These are phyloP conservation scores for Blastobotrys chiropterorum DNA, from an alignment of 805 yeast genomes.

Conservation along the genomic window DNA sequence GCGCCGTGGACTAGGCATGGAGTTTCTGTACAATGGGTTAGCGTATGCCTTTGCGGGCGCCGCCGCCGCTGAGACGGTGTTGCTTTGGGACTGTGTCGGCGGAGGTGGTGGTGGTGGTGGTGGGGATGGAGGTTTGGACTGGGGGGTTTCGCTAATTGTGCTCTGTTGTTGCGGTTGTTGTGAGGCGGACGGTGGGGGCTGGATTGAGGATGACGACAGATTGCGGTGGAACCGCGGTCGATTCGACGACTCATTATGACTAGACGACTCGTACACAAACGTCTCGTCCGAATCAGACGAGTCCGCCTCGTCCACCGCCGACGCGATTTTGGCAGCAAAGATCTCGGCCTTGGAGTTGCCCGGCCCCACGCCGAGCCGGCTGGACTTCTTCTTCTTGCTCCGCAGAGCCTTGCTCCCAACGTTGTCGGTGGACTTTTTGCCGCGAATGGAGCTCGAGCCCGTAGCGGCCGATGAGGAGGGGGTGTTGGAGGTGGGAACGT, in stretches of 20 bases:
- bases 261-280: slow-evolving; percentile 76
- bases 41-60: slow-evolving; percentile 4
- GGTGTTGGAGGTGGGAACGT: background rate
- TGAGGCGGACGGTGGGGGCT: slow-evolving; percentile 6
- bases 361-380: slow-evolving; percentile 33
- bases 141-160: background rate
- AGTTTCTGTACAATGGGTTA: background rate
- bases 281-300: slow-evolving; percentile 90
- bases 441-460: slow-evolving; percentile 1
- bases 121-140: background rate
- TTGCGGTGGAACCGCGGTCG: slow-evolving; percentile 22
- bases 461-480: slow-evolving; percentile 2
- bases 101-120: background rate
- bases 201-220: slow-evolving; percentile 16
- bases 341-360: slow-evolving; percentile 69
- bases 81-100: background rate
- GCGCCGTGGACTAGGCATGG: background rate
- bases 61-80: background rate
- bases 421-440: slow-evolving; percentile 7
- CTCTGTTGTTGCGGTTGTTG: background rate
- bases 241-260: slow-evolving; percentile 13
- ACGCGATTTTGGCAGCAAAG: slow-evolving; percentile 90
- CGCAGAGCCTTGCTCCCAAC: slow-evolving; percentile 11
- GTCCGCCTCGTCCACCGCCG: slow-evolving; percentile 87
- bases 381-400: slow-evolving; percentile 37